phyloP scores from a whole-genome alignment of 768 basidiomycete genomes.

The Boletus tomentosulus region DNA sequence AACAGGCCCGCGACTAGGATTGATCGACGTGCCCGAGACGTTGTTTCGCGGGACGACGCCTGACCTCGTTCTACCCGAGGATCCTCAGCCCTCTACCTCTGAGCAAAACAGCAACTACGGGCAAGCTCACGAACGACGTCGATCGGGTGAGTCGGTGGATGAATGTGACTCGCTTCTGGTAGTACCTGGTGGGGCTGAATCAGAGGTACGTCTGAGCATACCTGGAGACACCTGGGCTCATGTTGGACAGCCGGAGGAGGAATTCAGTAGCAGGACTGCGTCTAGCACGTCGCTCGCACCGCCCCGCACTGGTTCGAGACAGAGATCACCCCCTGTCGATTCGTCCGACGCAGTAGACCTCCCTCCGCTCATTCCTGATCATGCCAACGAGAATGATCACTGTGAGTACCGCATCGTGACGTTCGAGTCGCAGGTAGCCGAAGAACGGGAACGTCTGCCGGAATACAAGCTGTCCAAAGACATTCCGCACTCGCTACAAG shows the following conservation, averaged over 20 bases:
- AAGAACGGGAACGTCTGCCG: constrained; percentile 15
- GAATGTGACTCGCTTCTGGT: constrained; percentile 15
- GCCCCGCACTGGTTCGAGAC: background rate
- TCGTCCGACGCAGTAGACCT: background rate
- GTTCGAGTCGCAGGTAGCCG: constrained; percentile 19
- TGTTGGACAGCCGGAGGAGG: constrained; percentile 7
- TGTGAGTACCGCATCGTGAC: constrained; percentile 16
- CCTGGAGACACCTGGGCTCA: background rate
- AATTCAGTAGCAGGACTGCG: constrained; percentile 10
- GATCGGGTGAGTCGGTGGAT: constrained; percentile 10
- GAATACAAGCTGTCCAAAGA: constrained; percentile 39
- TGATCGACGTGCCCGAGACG: background rate
- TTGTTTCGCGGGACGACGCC: background rate
- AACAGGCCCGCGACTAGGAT: background rate
- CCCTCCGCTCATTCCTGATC: background rate
- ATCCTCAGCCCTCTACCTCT: background rate
- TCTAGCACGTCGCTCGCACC: constrained; percentile 14
- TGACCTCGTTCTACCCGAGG: constrained; percentile 18
- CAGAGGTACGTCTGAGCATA: background rate
- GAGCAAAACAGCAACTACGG: background rate
- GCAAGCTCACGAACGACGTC: background rate
- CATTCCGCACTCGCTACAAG: constrained; percentile 61
- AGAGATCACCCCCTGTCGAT: background rate
- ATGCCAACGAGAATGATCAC: background rate
- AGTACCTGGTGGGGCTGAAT: background rate